These are phyloP conservation scores for Suillus placidus DNA, from an alignment of 768 basidiomycete species.

Conservation along the genomic window DNA sequence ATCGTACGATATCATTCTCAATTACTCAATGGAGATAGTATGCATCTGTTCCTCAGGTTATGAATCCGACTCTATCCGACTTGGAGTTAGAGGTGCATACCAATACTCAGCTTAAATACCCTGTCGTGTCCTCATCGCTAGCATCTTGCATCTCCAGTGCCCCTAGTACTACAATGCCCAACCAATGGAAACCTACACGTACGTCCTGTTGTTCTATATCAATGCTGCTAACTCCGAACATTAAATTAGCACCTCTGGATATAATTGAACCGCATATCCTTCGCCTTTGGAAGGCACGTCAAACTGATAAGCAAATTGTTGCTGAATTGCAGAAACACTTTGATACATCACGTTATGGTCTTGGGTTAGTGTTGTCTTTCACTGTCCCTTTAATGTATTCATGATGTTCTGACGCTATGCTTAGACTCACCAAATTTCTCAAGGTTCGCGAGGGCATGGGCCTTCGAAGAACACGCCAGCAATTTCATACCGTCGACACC, in stretches of 20 bases:
- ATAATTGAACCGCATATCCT: conserved; percentile 15
- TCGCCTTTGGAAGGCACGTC: conserved; percentile 26
- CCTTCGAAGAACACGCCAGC: conserved; percentile 20
- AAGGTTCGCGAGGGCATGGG: conserved; percentile 20
- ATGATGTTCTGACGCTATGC: not conserved
- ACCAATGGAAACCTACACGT: conserved; percentile 10
- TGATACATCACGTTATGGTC: conserved; percentile 25
- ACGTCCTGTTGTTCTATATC: not conserved
- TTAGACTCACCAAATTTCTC: not conserved
- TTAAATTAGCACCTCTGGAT: conserved; percentile 16
- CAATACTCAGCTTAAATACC: no score
- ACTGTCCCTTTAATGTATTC: no score
- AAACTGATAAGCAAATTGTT: conserved; percentile 32
- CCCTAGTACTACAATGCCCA: no score
- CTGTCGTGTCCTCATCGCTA: no score
- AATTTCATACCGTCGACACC: conserved; percentile 20
- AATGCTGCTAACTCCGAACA: not conserved
- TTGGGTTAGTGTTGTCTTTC: conserved; percentile 15
- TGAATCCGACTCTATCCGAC: no score
- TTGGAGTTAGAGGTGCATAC: no score
- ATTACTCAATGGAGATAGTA: no score
- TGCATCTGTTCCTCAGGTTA: no score
- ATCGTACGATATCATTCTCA: no score
- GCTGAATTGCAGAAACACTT: conserved; percentile 24
- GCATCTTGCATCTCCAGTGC: no score